Evolutionary conservation across 2,329 filamentous ascomycete species (phyloP).

Genomic region (Arthroderma sp.): DNA sequence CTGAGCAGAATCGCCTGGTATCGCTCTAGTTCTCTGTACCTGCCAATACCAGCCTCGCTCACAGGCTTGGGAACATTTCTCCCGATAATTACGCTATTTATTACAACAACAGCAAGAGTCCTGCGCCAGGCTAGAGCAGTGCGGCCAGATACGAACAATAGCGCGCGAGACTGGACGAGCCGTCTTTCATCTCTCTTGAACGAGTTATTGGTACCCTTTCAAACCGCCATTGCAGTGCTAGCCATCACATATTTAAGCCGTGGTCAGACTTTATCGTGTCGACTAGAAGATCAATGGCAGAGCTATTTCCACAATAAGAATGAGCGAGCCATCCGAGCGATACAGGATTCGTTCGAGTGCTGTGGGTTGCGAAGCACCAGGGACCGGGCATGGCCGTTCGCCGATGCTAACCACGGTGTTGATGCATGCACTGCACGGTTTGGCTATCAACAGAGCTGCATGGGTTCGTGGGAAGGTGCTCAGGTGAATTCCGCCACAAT

Average conservation of each 20-base stretch:
- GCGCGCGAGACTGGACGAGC: background rate
- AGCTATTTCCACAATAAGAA: conserved; percentile 6
- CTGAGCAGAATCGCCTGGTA: conserved; percentile 5
- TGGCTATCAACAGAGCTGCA: conserved; percentile 7
- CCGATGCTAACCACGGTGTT: conserved; percentile 1
- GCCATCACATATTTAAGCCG: conserved; percentile 6
- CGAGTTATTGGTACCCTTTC: conserved; percentile 2
- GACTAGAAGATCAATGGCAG: conserved; percentile 9
- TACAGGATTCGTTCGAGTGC: conserved; percentile 8
- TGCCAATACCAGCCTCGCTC: conserved; percentile 3
- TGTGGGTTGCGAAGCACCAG: conserved; percentile 7
- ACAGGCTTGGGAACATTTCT: conserved; percentile 3
- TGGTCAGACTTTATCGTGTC: conserved; percentile 5
- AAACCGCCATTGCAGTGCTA: conserved; percentile 4
- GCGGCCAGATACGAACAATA: background rate
- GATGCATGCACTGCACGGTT: conserved; percentile 3
- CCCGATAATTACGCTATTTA: conserved; percentile 1
- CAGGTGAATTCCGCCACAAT: conserved; percentile 4
- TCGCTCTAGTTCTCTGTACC: conserved; percentile 3
- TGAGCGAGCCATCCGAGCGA: conserved; percentile 6
- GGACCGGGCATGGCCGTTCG: conserved; percentile 8
- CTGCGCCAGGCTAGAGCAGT: background rate
- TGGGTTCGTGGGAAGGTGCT: conserved; percentile 2
- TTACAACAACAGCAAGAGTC: background rate
- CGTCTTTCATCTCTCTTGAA: conserved; percentile 1